These are phyloP conservation scores for Penicillium egyptiacum DNA, from an alignment of 495 filamentous ascomycete genomes.

Conservation along the genomic window DNA sequence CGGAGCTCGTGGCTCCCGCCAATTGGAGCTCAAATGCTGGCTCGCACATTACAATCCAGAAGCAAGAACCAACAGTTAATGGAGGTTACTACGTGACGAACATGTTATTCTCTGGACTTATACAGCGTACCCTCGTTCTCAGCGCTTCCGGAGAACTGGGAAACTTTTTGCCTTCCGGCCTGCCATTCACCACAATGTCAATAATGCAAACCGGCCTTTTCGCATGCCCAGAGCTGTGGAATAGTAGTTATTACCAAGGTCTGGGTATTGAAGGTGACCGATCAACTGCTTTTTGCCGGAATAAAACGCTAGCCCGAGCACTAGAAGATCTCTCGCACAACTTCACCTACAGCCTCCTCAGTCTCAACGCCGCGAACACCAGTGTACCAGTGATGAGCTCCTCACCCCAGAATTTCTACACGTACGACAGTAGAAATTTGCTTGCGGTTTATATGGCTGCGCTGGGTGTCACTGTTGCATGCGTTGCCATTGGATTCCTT, in stretches of 20 bases:
- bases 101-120: conserved; percentile 4
- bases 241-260: neutral
- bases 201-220: conserved; percentile 5
- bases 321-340: conserved; percentile 8
- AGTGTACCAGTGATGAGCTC: neutral
- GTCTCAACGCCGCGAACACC: conserved; percentile 3
- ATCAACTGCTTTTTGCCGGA: neutral
- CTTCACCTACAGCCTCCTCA: conserved; percentile 10
- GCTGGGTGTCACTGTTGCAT: neutral
- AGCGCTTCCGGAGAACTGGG: too few species aligned
- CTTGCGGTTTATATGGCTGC: conserved; percentile 1
- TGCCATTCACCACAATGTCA: neutral
- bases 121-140: neutral
- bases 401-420: conserved; percentile 8
- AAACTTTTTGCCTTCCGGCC: too few species aligned
- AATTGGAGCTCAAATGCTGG: neutral
- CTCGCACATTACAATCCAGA: neutral
- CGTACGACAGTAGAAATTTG: conserved; percentile 3
- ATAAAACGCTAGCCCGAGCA: conserved; percentile 5
- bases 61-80: neutral
- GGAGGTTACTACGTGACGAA: conserved; percentile 5
- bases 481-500: conserved; percentile 3
- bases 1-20: neutral
- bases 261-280: neutral
- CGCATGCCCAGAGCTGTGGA: conserved; percentile 8